Percentiles rank a stretch among this genome's conserved stretches.
phyloP scores from a whole-genome alignment of 257 asterid genomes.

The Anisodus tanguticus region DNA sequence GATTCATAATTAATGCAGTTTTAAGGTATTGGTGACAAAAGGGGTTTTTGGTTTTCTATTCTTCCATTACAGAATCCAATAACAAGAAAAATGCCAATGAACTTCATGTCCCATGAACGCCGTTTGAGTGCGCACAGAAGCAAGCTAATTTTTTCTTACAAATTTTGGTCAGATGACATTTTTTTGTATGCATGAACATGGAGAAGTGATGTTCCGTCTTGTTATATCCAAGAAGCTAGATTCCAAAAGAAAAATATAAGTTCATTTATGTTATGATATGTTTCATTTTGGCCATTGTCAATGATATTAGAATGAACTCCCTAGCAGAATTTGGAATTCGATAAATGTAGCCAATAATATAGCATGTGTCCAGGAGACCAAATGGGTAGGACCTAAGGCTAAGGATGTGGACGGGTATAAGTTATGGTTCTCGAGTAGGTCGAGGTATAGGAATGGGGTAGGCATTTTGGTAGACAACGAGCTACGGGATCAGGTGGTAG shows the following conservation, averaged over 20 bases:
- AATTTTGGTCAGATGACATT: slow-evolving; percentile 1
- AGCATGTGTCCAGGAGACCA: no score
- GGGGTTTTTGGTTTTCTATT: not conserved
- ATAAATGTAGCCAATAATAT: not conserved
- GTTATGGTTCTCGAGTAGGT: no score
- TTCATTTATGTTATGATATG: not conserved
- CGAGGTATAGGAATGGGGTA: no score
- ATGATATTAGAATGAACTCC: not conserved
- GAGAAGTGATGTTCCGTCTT: not conserved
- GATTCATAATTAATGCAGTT: not conserved
- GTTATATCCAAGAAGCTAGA: not conserved
- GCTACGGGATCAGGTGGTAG: no score
- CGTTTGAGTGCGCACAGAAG: not conserved
- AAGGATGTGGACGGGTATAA: no score
- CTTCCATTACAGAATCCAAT: not conserved
- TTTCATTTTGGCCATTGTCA: not conserved
- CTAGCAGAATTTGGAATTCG: not conserved
- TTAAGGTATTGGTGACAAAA: not conserved
- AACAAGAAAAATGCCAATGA: not conserved
- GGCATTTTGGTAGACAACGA: no score
- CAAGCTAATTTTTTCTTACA: not conserved
- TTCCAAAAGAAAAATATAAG: not conserved
- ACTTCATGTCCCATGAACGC: not conserved
- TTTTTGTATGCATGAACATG: slow-evolving; percentile 17
- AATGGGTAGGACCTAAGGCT: no score